Conservation (phyloP, 495 filamentous ascomycete genomes). For the Penicillium coffeae region DNA sequence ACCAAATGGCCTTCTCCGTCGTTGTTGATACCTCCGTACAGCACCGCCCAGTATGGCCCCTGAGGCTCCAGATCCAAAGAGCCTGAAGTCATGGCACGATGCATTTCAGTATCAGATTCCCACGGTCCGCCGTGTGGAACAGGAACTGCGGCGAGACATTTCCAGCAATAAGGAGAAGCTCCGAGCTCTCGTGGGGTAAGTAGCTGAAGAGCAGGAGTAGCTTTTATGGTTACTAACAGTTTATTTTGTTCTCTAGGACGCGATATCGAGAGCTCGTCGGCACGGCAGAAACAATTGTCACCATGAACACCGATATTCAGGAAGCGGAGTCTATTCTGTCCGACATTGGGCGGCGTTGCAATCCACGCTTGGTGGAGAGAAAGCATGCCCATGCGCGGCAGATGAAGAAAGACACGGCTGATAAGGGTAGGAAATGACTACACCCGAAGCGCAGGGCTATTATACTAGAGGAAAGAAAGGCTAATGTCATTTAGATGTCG, state of each 20-base stretch:
- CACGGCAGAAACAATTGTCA: slow-evolving; percentile 87
- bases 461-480: too few species aligned
- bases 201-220: background rate
- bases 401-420: slow-evolving; percentile 48
- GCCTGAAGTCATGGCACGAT: slow-evolving; percentile 61
- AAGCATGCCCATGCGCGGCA: slow-evolving; percentile 60
- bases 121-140: slow-evolving; percentile 58
- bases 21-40: background rate
- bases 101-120: slow-evolving; percentile 65
- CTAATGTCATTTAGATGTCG: slow-evolving; percentile 49
- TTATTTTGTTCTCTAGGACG: slow-evolving; percentile 42
- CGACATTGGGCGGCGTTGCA: slow-evolving; percentile 73
- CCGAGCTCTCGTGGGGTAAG: slow-evolving; percentile 83
- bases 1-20: slow-evolving; percentile 4
- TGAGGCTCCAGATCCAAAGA: slow-evolving; percentile 55
- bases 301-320: slow-evolving; percentile 77
- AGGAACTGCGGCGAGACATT: slow-evolving; percentile 61
- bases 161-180: slow-evolving; percentile 83
- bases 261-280: slow-evolving; percentile 90
- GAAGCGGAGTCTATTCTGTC: slow-evolving; percentile 65
- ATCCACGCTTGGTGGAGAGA: slow-evolving; percentile 63
- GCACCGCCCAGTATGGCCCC: slow-evolving; percentile 46
- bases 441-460: too few species aligned
- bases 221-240: slow-evolving; percentile 9
- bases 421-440: slow-evolving; percentile 43